These are phyloP conservation scores for Colletotrichum liaoningense DNA, from an alignment of 2,329 filamentous ascomycete species.

Conservation along the genomic window DNA sequence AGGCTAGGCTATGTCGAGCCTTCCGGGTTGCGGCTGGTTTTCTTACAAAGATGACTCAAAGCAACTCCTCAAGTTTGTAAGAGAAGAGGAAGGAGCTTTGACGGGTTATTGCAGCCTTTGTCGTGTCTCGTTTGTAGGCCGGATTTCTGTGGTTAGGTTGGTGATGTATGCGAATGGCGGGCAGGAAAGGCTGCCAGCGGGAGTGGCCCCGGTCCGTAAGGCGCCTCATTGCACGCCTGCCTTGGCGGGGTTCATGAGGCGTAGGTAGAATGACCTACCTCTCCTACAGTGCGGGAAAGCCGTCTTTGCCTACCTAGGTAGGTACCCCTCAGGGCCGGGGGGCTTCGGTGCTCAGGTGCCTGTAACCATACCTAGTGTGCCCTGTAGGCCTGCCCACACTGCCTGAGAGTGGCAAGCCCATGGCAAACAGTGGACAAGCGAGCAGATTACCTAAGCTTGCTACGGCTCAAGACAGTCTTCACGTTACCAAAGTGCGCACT, in stretches of 20 bases:
- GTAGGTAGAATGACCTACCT: background rate
- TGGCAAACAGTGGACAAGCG: too few relatives aligned
- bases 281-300: background rate
- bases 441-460: background rate
- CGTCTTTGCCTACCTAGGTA: background rate
- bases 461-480: background rate
- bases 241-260: conserved; percentile 3
- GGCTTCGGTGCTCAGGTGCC: too few relatives aligned
- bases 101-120: background rate
- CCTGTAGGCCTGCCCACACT: background rate
- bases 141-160: background rate
- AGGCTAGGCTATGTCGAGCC: background rate
- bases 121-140: background rate
- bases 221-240: background rate
- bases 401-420: background rate
- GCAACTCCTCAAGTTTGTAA: background rate
- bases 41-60: background rate
- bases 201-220: background rate
- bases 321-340: too few relatives aligned
- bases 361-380: background rate
- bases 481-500: background rate
- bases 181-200: background rate
- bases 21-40: background rate
- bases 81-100: too few relatives aligned
- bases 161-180: conserved; percentile 4